Base-by-base conservation (phyloP, 2,329 filamentous ascomycete genomes). In the Neonectria hederae region DNA sequence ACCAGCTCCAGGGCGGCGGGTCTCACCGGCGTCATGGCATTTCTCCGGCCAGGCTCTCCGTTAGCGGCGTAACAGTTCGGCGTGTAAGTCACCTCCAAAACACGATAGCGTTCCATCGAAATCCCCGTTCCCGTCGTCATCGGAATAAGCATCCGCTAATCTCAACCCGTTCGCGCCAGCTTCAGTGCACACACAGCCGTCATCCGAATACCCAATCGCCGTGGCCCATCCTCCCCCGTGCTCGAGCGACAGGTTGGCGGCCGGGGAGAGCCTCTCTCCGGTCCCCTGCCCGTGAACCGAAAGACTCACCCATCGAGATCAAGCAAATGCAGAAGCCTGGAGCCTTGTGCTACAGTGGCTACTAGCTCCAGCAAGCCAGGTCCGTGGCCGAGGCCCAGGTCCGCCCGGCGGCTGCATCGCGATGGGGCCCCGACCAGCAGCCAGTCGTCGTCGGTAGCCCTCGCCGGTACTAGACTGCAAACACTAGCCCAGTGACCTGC, bases 161-260 rank as follows among this genome's bases (percentile, higher is more conserved):
- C 63, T 73, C 60, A 53, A 66, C 64, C 65, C 54, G 62, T 68
- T 69, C 61, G 58, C 68, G 62, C 61, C 63, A 68, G 43, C 61
- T 62, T 53, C 45, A 62, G 40, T 55, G 43, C 63, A 52, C 57
- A 35, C 35, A 52, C 63, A 53, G 54, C 61, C 65, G 60, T 49
- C 56, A 55, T 65, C 57, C 53, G 53, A 48, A 48, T 65, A 57
- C 60, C 76, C 76, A 78, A 78, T 78, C 70, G 68, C 60, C 55
- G 64, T 59, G 38, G 49, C 68, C 63, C 59, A 69, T 73, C 51
- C 38, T 49, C 68, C 76, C 76, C 72, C 76, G 76, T 78, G 76
- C 73, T 67, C 68, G 63, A 75, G 70, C 69, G 74, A 77, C 73
- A 77, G 74, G 73, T 43, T 26, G 21, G 24, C 54, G 42, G 54